Percentiles rank a stretch among this genome's conserved stretches.
phyloP scores from a whole-genome alignment of 2,329 filamentous ascomycete species.

The Aspergillus nomiae region DNA sequence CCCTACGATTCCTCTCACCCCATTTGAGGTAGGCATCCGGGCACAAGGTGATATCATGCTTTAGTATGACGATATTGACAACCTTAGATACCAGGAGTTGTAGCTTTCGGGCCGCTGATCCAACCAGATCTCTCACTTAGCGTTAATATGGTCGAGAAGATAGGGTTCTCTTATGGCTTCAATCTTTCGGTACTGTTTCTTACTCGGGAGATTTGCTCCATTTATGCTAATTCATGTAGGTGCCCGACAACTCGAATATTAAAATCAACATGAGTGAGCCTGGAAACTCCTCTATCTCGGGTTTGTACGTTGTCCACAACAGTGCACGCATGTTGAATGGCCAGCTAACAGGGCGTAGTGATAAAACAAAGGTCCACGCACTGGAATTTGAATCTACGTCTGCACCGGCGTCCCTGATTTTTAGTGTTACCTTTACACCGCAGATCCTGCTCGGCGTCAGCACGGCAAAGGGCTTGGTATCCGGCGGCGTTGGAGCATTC shows the following conservation, averaged over 20 bases:
- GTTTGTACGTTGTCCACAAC: constrained; percentile 32
- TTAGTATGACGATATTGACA: neutral
- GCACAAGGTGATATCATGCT: neutral
- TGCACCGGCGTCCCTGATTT: constrained; percentile 12
- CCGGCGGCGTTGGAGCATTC: constrained; percentile 24
- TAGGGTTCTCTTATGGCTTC: constrained; percentile 24
- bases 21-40: constrained; percentile 20
- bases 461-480: constrained; percentile 7
- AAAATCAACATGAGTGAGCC: constrained; percentile 16
- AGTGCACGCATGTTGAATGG: neutral
- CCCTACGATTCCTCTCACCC: constrained; percentile 21
- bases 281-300: constrained; percentile 28
- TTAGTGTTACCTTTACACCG: constrained; percentile 18
- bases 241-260: constrained; percentile 19
- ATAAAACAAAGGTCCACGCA: constrained; percentile 18
- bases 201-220: too few relatives aligned
- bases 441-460: constrained; percentile 23
- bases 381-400: constrained; percentile 19
- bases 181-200: constrained; percentile 19
- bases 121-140: constrained; percentile 14
- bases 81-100: constrained; percentile 22
- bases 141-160: constrained; percentile 11
- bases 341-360: constrained; percentile 9
- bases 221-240: constrained; percentile 10
- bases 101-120: constrained; percentile 21